phyloP scores from a whole-genome alignment of 176 grass and related monocot genomes.

The Eleusine coracana region DNA sequence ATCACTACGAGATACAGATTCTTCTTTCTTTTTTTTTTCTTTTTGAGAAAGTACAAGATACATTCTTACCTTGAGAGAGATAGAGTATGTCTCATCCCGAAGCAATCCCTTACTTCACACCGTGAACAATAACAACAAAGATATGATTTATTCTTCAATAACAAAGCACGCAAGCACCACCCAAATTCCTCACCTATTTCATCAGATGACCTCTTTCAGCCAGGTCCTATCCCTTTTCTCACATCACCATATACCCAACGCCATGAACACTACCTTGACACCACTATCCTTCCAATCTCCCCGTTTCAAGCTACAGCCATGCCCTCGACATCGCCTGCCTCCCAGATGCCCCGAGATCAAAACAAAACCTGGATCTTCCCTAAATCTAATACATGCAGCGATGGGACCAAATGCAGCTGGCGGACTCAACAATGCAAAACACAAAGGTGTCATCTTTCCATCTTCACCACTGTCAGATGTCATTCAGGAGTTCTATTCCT shows the following conservation, averaged over 20 bases:
- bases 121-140: not conserved
- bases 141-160: constrained; percentile 12
- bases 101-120: constrained; percentile 40
- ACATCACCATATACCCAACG: constrained; percentile 15
- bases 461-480: constrained; percentile 42
- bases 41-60: not conserved
- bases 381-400: constrained; percentile 37
- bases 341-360: constrained; percentile 7
- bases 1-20: not conserved
- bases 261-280: constrained; percentile 48
- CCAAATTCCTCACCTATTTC: constrained; percentile 7
- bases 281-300: constrained; percentile 24
- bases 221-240: constrained; percentile 1
- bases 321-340: not conserved
- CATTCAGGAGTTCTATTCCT: constrained; percentile 65
- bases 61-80: not conserved
- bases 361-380: constrained; percentile 6
- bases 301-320: constrained; percentile 16
- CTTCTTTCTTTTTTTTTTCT: not conserved
- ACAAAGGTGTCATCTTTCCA: constrained; percentile 26
- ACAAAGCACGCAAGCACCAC: not conserved
- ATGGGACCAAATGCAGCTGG: constrained; percentile 15
- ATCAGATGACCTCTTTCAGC: constrained; percentile 16
- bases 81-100: not conserved
- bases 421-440: constrained; percentile 24